Base-by-base conservation (phyloP, 1,284 basidiomycete species). In the Phenoliferia sp. region DNA sequence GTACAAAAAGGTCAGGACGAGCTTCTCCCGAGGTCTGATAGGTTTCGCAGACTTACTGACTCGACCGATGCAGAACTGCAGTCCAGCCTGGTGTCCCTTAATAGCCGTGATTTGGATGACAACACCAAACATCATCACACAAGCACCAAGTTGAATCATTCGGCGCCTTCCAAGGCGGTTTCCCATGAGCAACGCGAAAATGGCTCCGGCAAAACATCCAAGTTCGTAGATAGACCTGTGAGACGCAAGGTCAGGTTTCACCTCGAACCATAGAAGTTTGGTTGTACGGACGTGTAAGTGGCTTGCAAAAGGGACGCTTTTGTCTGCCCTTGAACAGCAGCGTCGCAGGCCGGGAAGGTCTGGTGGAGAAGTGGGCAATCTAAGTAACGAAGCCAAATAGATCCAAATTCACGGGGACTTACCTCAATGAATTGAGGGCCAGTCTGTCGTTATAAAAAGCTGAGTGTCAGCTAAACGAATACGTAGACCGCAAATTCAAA, bases 41-140 rank as follows among this genome's bases (percentile, higher is more conserved):
- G 39, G 12, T 22, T 22, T 22, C 22, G 12, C 39, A 12, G 39
- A 44, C 39, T 44, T 44, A 44, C 39, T 78, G 29, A 80, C 61
- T 31, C 80, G 82, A 33, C 82, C 82, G 64, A 84, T 76, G 73
- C 83, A 79, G 79, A 84, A 84, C 69, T 84, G 83, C 22, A 79
- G 79, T 69, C 82, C 81, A 17, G 77, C 77, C 57, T 75, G 70
- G 61, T 77, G 74, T 36, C 78, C 79, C n/a, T 79, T 78, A 62
- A 83, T 80, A 15, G 82, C 74, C n/a, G 81, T 79, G 66, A 82
- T 78, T 50, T 82, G 80, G 68, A 84, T 81, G 71, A 83, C 76
- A n/a, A 82, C 80, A 61, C 82, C 82, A 70, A 82, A 71, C 61
- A 80, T 80, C 77, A 83, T 80, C 71, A 82, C 66, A 22, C 22